Conservation (phyloP, 164 flowering plant species). For the Hamamelis virginiana region DNA sequence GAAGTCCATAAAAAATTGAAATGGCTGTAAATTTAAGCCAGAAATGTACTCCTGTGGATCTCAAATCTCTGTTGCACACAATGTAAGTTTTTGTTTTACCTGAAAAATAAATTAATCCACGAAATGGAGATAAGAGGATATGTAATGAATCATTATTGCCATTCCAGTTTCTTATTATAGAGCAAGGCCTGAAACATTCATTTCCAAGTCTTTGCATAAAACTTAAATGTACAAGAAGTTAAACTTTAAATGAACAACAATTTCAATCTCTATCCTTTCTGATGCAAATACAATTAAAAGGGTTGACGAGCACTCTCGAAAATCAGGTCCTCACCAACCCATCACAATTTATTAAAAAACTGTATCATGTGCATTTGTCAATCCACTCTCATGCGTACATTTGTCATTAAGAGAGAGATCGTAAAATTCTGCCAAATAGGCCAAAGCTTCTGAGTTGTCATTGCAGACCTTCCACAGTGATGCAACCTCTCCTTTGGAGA, state of each 20-base stretch:
- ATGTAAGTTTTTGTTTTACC: too few relatives aligned
- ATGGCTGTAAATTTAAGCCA: too few relatives aligned
- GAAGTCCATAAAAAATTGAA: too few relatives aligned
- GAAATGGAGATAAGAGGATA: neutral
- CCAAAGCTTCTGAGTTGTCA: conserved; percentile 69
- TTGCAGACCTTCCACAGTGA: conserved; percentile 76
- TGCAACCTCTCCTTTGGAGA: conserved; percentile 66
- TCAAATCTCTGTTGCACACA: too few relatives aligned
- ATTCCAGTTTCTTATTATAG: neutral
- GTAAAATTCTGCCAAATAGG: conserved; percentile 64
- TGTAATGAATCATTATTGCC: neutral
- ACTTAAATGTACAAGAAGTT: too few relatives aligned
- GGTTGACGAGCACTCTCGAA: neutral
- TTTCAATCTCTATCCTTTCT: neutral
- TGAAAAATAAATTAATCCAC: neutral
- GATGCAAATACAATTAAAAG: neutral
- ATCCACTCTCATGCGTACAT: conserved; percentile 13
- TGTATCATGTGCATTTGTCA: conserved; percentile 10
- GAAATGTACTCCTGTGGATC: too few relatives aligned
- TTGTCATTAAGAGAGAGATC: conserved; percentile 21
- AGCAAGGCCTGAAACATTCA: neutral
- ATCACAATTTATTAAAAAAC: neutral
- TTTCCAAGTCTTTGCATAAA: neutral
- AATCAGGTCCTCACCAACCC: neutral
- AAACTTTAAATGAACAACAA: too few relatives aligned